Conservation (phyloP, 2,329 filamentous ascomycete genomes). For the Aspergillus unguis region DNA sequence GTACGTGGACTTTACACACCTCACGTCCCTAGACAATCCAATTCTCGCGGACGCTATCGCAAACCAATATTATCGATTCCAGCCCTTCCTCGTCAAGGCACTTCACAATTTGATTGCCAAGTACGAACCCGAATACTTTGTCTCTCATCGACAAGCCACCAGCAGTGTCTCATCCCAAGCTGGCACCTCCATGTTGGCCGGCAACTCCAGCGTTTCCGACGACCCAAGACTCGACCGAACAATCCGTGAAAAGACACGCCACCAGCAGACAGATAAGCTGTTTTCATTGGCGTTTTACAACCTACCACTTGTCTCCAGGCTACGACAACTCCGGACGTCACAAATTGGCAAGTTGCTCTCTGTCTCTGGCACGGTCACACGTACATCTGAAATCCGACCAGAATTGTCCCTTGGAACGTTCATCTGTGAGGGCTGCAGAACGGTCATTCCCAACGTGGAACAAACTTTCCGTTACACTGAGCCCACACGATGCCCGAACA, state of each 20-base stretch:
- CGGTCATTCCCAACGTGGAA: constrained; percentile 83
- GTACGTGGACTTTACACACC: constrained; percentile 70
- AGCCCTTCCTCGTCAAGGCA: constrained; percentile 83
- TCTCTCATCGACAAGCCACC: constrained; percentile 76
- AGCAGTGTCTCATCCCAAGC: constrained; percentile 61
- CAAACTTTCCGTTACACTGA: constrained; percentile 98
- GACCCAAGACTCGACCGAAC: constrained; percentile 51
- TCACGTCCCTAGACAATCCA: constrained; percentile 72
- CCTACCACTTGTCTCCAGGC: constrained; percentile 77
- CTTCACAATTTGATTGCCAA: constrained; percentile 92
- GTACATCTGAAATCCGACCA: constrained; percentile 93
- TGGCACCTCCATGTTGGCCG: constrained; percentile 60
- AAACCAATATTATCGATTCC: constrained; percentile 89
- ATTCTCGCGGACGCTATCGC: constrained; percentile 82
- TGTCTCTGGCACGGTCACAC: constrained; percentile 93
- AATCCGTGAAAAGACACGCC: constrained; percentile 68
- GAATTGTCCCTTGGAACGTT: constrained; percentile 92
- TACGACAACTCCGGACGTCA: constrained; percentile 79
- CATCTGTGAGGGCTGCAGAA: constrained; percentile 81
- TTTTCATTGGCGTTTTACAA: constrained; percentile 95
- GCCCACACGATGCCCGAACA: constrained; percentile 90
- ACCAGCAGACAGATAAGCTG: constrained; percentile 95
- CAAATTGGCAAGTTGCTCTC: constrained; percentile 92
- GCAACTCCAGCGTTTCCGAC: constrained; percentile 62
- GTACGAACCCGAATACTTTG: constrained; percentile 90